Evolutionary conservation across 192 early-diverging fungal genomes (phyloP).

Genomic region (Entomortierella beljakovae): DNA sequence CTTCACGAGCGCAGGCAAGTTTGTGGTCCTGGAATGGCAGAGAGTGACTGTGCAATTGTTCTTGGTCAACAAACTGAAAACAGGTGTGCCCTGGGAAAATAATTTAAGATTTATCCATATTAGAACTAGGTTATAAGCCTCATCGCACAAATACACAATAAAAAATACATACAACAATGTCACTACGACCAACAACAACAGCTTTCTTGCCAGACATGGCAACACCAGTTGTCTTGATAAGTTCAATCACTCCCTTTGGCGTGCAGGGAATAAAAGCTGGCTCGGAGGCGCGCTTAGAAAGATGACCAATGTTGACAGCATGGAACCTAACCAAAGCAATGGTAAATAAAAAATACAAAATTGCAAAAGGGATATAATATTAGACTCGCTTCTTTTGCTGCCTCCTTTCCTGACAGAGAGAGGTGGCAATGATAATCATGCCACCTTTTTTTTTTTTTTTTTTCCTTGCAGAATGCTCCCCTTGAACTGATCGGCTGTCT

Average conservation of each 20-base stretch:
- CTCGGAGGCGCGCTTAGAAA: conserved; percentile 83
- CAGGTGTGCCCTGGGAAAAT: conserved; percentile 75
- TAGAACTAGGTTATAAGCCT: background rate
- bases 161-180: conserved; percentile 82
- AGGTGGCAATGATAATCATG: too few relatives aligned
- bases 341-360: too few relatives aligned
- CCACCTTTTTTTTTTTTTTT: background rate
- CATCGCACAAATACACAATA: background rate
- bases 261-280: conserved; percentile 96
- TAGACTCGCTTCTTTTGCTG: background rate
- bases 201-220: conserved; percentile 84
- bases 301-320: conserved; percentile 90
- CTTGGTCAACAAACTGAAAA: conserved; percentile 84
- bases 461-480: background rate
- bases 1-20: conserved; percentile 78
- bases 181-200: conserved; percentile 95
- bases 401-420: background rate
- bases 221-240: conserved; percentile 80
- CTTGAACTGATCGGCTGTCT: background rate
- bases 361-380: background rate
- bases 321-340: conserved; percentile 77
- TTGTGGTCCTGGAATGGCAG: conserved; percentile 88
- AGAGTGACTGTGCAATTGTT: conserved; percentile 94
- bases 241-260: conserved; percentile 93
- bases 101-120: background rate